Conservation (phyloP, 176 grass and related monocot species). For the Thinopyrum elongatum region DNA sequence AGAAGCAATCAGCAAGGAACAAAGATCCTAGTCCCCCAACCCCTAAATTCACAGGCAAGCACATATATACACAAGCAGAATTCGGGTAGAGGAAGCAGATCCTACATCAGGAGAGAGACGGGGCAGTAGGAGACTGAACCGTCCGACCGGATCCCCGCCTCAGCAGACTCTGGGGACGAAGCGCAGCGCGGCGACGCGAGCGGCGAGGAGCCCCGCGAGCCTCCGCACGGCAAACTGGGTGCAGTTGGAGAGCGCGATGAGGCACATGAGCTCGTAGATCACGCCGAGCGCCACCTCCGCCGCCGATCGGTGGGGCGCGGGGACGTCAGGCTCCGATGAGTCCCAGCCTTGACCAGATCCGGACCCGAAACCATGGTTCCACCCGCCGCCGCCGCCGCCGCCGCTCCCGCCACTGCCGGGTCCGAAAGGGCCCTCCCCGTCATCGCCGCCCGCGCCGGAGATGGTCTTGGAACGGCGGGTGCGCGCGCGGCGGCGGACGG, state of each 20-base stretch:
- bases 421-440: constrained; percentile 26
- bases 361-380: constrained; percentile 11
- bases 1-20: neutral
- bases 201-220: constrained; percentile 37
- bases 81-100: neutral
- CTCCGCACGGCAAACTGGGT: constrained; percentile 56
- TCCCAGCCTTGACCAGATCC: constrained; percentile 11
- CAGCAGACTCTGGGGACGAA: constrained; percentile 49
- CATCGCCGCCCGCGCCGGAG: constrained; percentile 35
- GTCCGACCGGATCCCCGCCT: neutral
- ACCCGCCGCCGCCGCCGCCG: neutral
- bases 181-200: constrained; percentile 34
- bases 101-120: neutral
- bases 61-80: constrained; percentile 36
- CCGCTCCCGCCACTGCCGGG: constrained; percentile 15
- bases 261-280: constrained; percentile 61
- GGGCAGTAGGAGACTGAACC: neutral
- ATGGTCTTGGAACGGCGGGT: constrained; percentile 29
- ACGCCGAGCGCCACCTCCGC: constrained; percentile 10
- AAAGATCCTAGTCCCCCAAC: neutral
- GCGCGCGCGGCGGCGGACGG: constrained; percentile 48
- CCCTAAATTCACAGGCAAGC: neutral
- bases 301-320: neutral
- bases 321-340: neutral
- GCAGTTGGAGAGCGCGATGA: constrained; percentile 61